Percentiles rank a stretch among this genome's conserved stretches.
Evolutionary conservation across 2,329 filamentous ascomycete species (phyloP).

Genomic region (Colletotrichum abscissum): DNA sequence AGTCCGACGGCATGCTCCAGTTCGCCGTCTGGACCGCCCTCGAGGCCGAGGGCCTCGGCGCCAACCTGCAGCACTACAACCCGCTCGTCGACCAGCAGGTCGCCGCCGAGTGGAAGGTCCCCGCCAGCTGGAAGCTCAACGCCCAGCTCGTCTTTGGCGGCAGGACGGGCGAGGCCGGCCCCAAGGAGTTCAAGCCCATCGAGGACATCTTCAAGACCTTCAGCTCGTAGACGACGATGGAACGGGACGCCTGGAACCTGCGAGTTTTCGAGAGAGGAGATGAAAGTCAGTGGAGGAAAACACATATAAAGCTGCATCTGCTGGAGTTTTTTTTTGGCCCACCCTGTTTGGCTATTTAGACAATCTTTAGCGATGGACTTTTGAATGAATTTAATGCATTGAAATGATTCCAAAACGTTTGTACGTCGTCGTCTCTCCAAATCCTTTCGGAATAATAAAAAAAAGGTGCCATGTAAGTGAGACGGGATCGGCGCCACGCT

Average conservation of each 20-base stretch:
- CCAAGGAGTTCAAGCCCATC: slow-evolving; percentile 74
- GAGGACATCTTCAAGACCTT: slow-evolving; percentile 76
- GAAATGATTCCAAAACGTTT: slow-evolving; percentile 11
- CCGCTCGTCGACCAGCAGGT: slow-evolving; percentile 83
- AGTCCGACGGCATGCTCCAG: slow-evolving; percentile 87
- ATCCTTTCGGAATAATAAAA: too few species aligned
- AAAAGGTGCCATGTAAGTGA: background rate
- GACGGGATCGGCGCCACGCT: background rate
- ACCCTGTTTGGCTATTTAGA: background rate
- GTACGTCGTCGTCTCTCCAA: background rate
- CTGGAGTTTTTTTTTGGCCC: slow-evolving; percentile 16
- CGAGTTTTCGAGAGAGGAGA: too few species aligned
- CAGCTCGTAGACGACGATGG: slow-evolving; percentile 54
- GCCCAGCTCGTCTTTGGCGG: slow-evolving; percentile 89
- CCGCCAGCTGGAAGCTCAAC: slow-evolving; percentile 79
- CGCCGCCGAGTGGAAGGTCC: slow-evolving; percentile 75
- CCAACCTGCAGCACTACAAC: slow-evolving; percentile 95
- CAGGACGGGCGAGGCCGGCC: slow-evolving; percentile 63
- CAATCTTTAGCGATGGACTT: slow-evolving; percentile 11
- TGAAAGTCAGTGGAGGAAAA: background rate
- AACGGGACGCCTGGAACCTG: background rate
- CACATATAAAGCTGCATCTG: slow-evolving; percentile 5
- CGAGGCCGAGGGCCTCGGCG: slow-evolving; percentile 85
- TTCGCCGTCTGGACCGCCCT: slow-evolving; percentile 84
- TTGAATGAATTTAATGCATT: slow-evolving; percentile 30